Conservation (phyloP, 805 yeast genomes). For the Citeromyces nyonsensis region DNA sequence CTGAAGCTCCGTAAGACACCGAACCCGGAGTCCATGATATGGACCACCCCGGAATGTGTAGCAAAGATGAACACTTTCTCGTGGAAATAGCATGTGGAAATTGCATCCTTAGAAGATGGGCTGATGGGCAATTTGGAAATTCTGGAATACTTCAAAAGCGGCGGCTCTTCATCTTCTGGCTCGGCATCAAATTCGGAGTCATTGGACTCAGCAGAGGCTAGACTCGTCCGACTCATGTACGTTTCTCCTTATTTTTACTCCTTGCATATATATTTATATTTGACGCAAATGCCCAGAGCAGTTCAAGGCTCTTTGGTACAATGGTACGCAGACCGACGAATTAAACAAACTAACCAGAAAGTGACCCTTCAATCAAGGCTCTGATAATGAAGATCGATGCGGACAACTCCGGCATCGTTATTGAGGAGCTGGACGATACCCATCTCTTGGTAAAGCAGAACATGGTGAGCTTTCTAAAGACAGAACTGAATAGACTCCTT, state of each 20-base stretch:
- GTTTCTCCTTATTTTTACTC: not conserved
- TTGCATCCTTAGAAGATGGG: conserved; percentile 62
- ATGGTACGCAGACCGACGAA: conserved; percentile 13
- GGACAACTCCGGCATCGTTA: conserved; percentile 49
- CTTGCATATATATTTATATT: not conserved
- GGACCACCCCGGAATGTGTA: conserved; percentile 77
- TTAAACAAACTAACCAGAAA: conserved; percentile 3
- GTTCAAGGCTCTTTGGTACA: conserved; percentile 36
- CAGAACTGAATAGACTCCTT: conserved; percentile 58
- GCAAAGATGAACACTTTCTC: conserved; percentile 63
- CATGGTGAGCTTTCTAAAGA: conserved; percentile 62
- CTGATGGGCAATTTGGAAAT: conserved; percentile 50
- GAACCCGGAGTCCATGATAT: conserved; percentile 46
- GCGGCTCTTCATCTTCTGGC: conserved; percentile 37
- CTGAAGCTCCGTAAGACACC: conserved; percentile 54
- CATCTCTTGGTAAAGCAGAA: conserved; percentile 72
- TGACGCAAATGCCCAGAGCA: conserved; percentile 28
- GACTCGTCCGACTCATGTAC: not conserved
- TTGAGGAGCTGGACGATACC: conserved; percentile 82
- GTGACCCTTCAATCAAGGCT: conserved; percentile 91
- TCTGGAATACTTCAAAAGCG: conserved; percentile 61
- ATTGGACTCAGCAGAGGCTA: not conserved
- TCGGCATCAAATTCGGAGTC: conserved; percentile 13
- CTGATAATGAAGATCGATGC: conserved; percentile 73
- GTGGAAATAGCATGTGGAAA: conserved; percentile 52